Percentiles rank a stretch among this genome's conserved stretches.
Evolutionary conservation across 306 rosid species (phyloP).

Genomic region (Erythrophleum fordii): DNA sequence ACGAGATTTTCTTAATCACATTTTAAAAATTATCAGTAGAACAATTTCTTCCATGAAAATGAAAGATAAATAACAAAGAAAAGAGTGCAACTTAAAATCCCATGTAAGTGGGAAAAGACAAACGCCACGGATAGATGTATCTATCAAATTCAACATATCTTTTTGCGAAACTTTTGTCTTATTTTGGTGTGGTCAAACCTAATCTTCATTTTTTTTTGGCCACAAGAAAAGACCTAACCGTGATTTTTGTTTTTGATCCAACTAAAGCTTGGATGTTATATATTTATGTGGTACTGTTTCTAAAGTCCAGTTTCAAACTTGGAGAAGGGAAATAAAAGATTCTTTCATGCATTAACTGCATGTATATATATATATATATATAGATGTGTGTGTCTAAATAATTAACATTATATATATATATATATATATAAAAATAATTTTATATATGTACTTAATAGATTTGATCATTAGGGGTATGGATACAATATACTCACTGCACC

Average conservation of each 20-base stretch:
- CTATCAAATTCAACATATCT: neutral
- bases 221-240: too few relatives aligned
- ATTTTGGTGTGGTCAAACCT: neutral
- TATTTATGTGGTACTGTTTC: neutral
- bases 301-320: conserved; percentile 40
- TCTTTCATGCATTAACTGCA: too few relatives aligned
- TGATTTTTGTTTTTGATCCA: too few relatives aligned
- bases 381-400: too few relatives aligned
- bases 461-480: too few relatives aligned
- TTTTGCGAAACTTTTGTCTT: neutral
- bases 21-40: neutral
- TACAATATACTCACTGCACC: too few relatives aligned
- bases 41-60: neutral
- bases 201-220: neutral
- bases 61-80: neutral
- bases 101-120: neutral
- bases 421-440: too few relatives aligned
- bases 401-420: too few relatives aligned
- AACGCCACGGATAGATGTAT: neutral
- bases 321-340: too few relatives aligned
- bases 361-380: too few relatives aligned
- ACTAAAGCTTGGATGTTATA: too few relatives aligned
- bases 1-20: neutral
- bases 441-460: too few relatives aligned
- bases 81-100: neutral